These are phyloP conservation scores for Trapa incisa DNA, from an alignment of 345 rosid genomes.

Conservation along the genomic window DNA sequence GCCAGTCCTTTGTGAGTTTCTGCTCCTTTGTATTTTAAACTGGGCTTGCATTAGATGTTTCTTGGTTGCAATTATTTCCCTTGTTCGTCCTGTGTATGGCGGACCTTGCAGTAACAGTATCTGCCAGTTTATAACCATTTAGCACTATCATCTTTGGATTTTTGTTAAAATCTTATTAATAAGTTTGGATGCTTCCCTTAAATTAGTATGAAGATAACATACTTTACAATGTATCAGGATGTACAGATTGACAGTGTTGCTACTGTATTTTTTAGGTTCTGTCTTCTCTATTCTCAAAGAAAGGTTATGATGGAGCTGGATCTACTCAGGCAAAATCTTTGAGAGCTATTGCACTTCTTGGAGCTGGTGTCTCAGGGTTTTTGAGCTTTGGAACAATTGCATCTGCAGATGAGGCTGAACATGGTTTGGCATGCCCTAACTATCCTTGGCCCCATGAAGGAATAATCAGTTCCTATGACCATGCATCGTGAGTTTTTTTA, in stretches of 20 bases:
- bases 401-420: slow-evolving; percentile 98
- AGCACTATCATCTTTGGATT: no score
- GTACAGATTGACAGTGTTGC: neutral
- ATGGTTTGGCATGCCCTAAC: slow-evolving; percentile 64
- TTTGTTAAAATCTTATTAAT: no score
- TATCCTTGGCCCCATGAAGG: slow-evolving; percentile 99
- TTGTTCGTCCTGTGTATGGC: neutral
- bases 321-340: slow-evolving; percentile 45
- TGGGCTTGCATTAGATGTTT: neutral
- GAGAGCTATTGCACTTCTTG: slow-evolving; percentile 52
- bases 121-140: no score
- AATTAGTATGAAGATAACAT: neutral
- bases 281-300: slow-evolving; percentile 54
- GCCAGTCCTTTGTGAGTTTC: slow-evolving; percentile 45
- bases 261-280: slow-evolving; percentile 31
- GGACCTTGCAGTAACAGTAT: neutral
- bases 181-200: neutral
- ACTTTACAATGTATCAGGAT: neutral
- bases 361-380: slow-evolving; percentile 86
- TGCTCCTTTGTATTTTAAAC: neutral
- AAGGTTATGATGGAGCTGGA: slow-evolving; percentile 48
- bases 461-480: slow-evolving; percentile 94
- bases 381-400: slow-evolving; percentile 66
- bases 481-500: slow-evolving; percentile 73
- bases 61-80: neutral